Conservation (phyloP, 176 grass and related monocot species). For the Hyparrhenia diplandra region DNA sequence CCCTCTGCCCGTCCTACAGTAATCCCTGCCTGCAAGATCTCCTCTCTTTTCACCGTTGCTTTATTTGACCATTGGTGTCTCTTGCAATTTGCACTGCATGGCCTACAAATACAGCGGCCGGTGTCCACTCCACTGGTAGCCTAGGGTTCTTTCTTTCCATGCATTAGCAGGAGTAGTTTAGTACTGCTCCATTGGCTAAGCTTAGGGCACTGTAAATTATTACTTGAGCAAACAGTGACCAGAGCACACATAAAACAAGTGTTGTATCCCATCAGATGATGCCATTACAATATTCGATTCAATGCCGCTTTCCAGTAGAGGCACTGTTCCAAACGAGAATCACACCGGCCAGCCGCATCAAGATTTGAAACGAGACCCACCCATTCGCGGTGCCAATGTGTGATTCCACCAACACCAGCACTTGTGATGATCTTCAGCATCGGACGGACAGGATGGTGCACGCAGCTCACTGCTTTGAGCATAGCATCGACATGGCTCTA, state of each 20-base stretch:
- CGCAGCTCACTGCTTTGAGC: not conserved
- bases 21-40: constrained; percentile 10
- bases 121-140: not conserved
- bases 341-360: not conserved
- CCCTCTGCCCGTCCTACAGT: constrained; percentile 43
- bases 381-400: no score
- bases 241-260: constrained; percentile 57
- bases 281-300: constrained; percentile 19
- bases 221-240: constrained; percentile 1
- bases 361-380: not conserved
- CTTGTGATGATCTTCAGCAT: not conserved
- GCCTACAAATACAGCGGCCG: not conserved
- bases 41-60: not conserved
- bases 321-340: constrained; percentile 26
- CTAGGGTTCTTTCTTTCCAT: constrained; percentile 33
- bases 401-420: no score
- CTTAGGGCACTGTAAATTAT: constrained; percentile 53
- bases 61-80: no score
- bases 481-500: not conserved
- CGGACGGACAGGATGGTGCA: constrained; percentile 31
- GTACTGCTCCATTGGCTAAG: constrained; percentile 9
- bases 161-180: not conserved
- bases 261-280: constrained; percentile 24
- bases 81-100: no score
- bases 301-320: no score